Evolutionary conservation across 352 stramenopile genomes (phyloP), one percentile per base, ranked within the genome.

Genomic region (Phytophthora multivora): DNA sequence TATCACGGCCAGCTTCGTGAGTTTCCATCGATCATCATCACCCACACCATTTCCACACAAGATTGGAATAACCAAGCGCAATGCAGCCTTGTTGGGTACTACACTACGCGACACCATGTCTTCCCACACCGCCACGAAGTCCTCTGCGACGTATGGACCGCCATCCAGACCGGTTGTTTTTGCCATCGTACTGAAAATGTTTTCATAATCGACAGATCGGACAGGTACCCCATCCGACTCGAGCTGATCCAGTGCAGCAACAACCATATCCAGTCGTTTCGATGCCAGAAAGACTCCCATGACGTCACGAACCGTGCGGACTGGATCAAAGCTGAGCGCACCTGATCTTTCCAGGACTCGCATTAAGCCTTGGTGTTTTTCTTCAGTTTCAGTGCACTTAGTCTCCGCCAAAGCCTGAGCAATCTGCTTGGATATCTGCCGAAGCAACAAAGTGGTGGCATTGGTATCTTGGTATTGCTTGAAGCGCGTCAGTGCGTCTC

Each of bases 401-500:
- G 23, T 52, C 31, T 54, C 56, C 3, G 55, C 21, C 19, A 79
- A 28, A 25, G 50, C 68, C 39, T 69, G 47, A 12, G 47, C 63
- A 47, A 79, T 71, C 33, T 77, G 64, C n/a, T 47, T 36, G 6
- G 72, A 61, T 25, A 71, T 46, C 26, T 84, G 72, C 4, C 59
- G 63, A 12, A 80, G 75, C 10, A 90, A 52, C 40, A 55, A 8
- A 15, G 76, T 41, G 12, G 69, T 51, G 26, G 76, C 69, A 3
- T 75, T 62, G 5, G 35, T 23, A 41, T 90, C 79, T 23, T 72
- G 23, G 15, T 77, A 70, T 30, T 80, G 48, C n/a, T 55, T 60
- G 47, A 90, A 88, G 12, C 66, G 65, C 25, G 70, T 59, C 23
- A 87, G 54, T 2, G 77, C 76, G 16, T 83, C 73, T 11, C 51